Base-by-base conservation (phyloP, 1,139 yeast species). In the Zygoascus hellenicus region DNA sequence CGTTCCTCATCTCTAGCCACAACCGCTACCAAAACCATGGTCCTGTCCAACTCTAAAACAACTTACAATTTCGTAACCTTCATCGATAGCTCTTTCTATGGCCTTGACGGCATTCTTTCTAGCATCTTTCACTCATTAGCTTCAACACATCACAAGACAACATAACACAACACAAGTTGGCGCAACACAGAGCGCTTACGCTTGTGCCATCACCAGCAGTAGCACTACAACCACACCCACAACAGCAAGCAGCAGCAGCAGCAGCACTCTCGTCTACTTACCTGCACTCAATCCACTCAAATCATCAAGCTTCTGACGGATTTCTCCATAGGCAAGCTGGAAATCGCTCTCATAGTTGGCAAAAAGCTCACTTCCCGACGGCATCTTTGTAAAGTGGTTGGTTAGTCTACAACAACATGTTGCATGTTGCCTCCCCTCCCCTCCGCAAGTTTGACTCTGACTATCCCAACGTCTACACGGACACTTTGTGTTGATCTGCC, bases 321-420 rank as follows among this genome's bases (percentile, higher is more conserved):
- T 82, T 55, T 85, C 95, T 49, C 79, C 78, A 54, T 78, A 74
- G 6, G 90, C 81, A 54, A 84, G 73, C 59, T 82, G 81, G 66
- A 78, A 83, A 58, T 86, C 95, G 1, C 83, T 68, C 61, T 86
- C 95, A 63, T 85, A 84, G 31, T 80, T 77, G 46, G 71, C 68
- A 61, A 85, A 83, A 56, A 82, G 70, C 45, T 81, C 87, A 3
- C 62, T 59, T 22, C 60, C 60, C 6, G 51, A 35, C 2, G 48
- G 38, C 43, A 41, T 41, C 13, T 36, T 41, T 32, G 43, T 37
- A 37, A 22, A 17, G 36, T 4, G n/a, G 17, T 32, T 13, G 28
- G 16, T 16, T 41, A 9, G 33, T 31, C 4, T 31, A 22, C 26
- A 22, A 22, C 26, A 22, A 22, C 26, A 22, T 22, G 26, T 22